These are phyloP conservation scores for Kalmanozyma brasiliensis DNA, from an alignment of 1,284 basidiomycete genomes.

Conservation along the genomic window DNA sequence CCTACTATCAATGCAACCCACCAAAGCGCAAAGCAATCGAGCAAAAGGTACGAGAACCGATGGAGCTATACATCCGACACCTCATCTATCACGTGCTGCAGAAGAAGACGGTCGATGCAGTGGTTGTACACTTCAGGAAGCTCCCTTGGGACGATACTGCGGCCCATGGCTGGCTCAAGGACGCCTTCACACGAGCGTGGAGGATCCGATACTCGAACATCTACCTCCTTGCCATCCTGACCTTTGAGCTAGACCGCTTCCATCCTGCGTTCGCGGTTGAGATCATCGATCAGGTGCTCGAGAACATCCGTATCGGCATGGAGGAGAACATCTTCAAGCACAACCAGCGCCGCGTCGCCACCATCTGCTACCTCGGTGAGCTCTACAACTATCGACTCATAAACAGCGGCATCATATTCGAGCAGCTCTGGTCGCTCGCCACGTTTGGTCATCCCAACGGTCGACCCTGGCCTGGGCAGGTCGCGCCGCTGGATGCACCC, in stretches of 20 bases:
- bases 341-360: slow-evolving; percentile 90
- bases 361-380: slow-evolving; percentile 93
- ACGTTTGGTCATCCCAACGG: slow-evolving; percentile 96
- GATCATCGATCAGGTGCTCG: slow-evolving; percentile 92
- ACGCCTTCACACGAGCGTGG: slow-evolving; percentile 94
- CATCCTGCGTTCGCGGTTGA: slow-evolving; percentile 87
- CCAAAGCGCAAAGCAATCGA: slow-evolving; percentile 88
- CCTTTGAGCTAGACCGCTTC: slow-evolving; percentile 91
- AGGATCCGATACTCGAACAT: slow-evolving; percentile 93
- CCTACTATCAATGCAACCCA: slow-evolving; percentile 99
- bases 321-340: slow-evolving; percentile 91
- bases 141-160: slow-evolving; percentile 89
- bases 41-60: slow-evolving; percentile 84
- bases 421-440: slow-evolving; percentile 92
- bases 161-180: slow-evolving; percentile 71
- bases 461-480: slow-evolving; percentile 82
- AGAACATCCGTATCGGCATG: slow-evolving; percentile 87
- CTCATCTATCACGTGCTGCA: slow-evolving; percentile 89
- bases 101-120: slow-evolving; percentile 91
- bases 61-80: slow-evolving; percentile 92
- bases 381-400: slow-evolving; percentile 96
- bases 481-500: slow-evolving; percentile 83
- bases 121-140: slow-evolving; percentile 88
- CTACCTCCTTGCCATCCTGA: slow-evolving; percentile 88
- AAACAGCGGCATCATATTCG: slow-evolving; percentile 88